Evolutionary conservation across 768 basidiomycete genomes (phyloP), one percentile per base, ranked within the genome.

Genomic region (Leccinum pellstonianum): DNA sequence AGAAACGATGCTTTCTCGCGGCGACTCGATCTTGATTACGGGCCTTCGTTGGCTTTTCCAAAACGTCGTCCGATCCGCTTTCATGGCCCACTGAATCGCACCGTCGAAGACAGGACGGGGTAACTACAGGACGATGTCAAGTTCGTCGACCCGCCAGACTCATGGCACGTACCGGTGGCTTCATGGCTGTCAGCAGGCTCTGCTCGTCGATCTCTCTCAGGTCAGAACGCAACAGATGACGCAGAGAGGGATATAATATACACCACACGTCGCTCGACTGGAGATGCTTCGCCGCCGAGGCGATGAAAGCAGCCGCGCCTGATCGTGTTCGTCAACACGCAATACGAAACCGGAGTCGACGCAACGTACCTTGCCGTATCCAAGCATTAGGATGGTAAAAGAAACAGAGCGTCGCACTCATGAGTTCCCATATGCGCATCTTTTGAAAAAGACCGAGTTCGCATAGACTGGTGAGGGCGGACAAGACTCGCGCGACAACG

Each of bases 361-460:
- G 25, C 5, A 5, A 64, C 74, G n/a, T 29, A 88, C 95, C 91
- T 82, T 98, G 93, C 58, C 95, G 81, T 72, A 98, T 92, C 96
- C 96, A 98, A 21, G 86, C 76, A 70, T 97, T 95, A 0, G 97
- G 96, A 72, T 99, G 97, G 65, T 93, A 96, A 54, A 98, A 76
- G 73, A 98, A 95, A 1, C 91, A 91, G 31, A 94, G 76, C 0
- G 89, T 88, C 0, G 88, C 86, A 55, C 89, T 90, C 86, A 96
- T 92, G 37, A 98, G 79, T 66, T 98, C 97, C 95, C 97, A 98
- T 59, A 97, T 86, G n/a, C 91, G 84, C 86, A 93, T 91, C 74
- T 93, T 94, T 73, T 90, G 87, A 74, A 98, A 91, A 3, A 98
- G 75, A 0, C 93, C 91, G 8, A 97, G 81, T 70, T 95, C 92